These are phyloP conservation scores for Sporothrix euskadiensis DNA, from an alignment of 2,329 filamentous ascomycete genomes.

Conservation along the genomic window DNA sequence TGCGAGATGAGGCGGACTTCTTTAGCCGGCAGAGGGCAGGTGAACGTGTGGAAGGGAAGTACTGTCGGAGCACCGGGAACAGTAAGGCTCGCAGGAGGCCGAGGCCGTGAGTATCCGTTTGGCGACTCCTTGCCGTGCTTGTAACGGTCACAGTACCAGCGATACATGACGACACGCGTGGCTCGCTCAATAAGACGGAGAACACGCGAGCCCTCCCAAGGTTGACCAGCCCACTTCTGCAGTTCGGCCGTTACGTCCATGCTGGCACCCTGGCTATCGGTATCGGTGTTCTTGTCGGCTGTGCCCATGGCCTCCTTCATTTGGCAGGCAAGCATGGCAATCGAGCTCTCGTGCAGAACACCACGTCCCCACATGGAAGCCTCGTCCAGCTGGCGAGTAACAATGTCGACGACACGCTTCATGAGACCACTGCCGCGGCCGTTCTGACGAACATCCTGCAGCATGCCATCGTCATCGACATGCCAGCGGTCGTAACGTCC, in stretches of 20 bases:
- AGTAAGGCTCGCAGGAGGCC: slow-evolving; percentile 69
- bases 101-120: slow-evolving; percentile 67
- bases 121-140: slow-evolving; percentile 59
- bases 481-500: slow-evolving; percentile 88
- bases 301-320: slow-evolving; percentile 42
- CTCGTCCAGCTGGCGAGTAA: slow-evolving; percentile 81
- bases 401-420: slow-evolving; percentile 85
- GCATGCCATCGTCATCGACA: slow-evolving; percentile 79
- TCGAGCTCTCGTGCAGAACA: slow-evolving; percentile 58
- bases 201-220: slow-evolving; percentile 86
- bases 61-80: slow-evolving; percentile 90
- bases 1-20: slow-evolving; percentile 94
- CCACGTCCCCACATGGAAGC: slow-evolving; percentile 84
- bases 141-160: slow-evolving; percentile 85
- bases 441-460: slow-evolving; percentile 68
- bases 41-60: slow-evolving; percentile 96
- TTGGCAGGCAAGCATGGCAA: slow-evolving; percentile 54
- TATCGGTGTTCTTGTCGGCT: not conserved
- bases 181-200: slow-evolving; percentile 82
- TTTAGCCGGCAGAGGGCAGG: slow-evolving; percentile 85
- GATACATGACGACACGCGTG: slow-evolving; percentile 73
- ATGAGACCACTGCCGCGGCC: slow-evolving; percentile 75
- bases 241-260: slow-evolving; percentile 47
- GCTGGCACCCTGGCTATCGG: slow-evolving; percentile 25
- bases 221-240: slow-evolving; percentile 66